phyloP scores from a whole-genome alignment of 2,329 filamentous ascomycete species.

The Ophiostoma montium region DNA sequence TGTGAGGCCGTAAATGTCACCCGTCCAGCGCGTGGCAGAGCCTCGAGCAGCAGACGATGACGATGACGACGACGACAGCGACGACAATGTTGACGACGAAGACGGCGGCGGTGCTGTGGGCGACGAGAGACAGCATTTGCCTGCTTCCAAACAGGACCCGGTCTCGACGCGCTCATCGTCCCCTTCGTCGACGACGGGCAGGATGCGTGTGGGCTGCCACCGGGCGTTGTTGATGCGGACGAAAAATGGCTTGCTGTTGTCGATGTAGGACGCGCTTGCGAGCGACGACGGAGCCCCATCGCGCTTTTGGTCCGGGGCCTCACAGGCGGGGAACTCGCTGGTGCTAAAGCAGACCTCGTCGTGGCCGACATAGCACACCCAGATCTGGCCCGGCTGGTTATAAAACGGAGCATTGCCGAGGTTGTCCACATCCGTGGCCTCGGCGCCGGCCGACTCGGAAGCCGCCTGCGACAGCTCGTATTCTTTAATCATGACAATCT shows the following conservation, averaged over 20 bases:
- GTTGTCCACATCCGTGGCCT: constrained; percentile 64
- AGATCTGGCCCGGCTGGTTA: constrained; percentile 56
- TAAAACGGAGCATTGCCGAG: constrained; percentile 63
- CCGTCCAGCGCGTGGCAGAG: constrained; percentile 47
- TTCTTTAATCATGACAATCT: constrained; percentile 90
- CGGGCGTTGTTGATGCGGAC: constrained; percentile 65
- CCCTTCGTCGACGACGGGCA: constrained; percentile 24
- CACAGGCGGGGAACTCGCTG: constrained; percentile 43
- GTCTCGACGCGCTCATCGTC: constrained; percentile 7
- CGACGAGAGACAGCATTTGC: background rate
- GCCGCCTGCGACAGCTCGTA: constrained; percentile 69
- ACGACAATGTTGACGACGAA: background rate
- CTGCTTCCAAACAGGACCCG: background rate
- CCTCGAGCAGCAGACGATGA: constrained; percentile 12
- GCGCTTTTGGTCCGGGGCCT: constrained; percentile 20
- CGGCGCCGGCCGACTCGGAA: constrained; percentile 58
- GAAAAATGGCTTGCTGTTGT: constrained; percentile 61
- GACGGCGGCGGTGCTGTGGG: background rate
- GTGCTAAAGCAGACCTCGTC: constrained; percentile 67
- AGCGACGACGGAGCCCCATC: constrained; percentile 11
- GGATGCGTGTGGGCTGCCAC: constrained; percentile 67
- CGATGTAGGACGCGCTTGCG: constrained; percentile 34
- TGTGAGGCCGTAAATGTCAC: constrained; percentile 54
- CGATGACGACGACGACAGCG: background rate
- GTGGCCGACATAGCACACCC: constrained; percentile 67